phyloP scores from a whole-genome alignment of 2,329 filamentous ascomycete species.

The Nigrospora oryzae region DNA sequence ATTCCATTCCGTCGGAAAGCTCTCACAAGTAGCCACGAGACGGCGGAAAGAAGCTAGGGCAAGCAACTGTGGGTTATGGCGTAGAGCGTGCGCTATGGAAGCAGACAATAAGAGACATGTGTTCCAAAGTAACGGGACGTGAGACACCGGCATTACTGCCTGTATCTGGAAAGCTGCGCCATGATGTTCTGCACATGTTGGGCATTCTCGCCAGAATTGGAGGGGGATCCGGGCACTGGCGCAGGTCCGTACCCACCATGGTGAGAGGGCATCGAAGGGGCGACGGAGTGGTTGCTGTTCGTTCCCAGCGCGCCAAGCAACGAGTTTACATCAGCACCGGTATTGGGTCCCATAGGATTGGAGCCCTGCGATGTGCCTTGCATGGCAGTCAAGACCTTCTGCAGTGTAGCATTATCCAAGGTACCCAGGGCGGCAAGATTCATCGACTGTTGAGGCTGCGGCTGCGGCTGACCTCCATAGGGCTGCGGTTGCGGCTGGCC shows the following conservation, averaged over 20 bases:
- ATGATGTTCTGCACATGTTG: slow-evolving; percentile 65
- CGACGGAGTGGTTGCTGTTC: slow-evolving; percentile 16
- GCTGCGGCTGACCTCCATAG: slow-evolving; percentile 9
- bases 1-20: no score
- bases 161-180: slow-evolving; percentile 60
- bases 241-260: slow-evolving; percentile 20
- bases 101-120: no score
- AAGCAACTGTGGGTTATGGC: no score
- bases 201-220: slow-evolving; percentile 27
- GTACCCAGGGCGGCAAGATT: slow-evolving; percentile 14
- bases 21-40: no score
- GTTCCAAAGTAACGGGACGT: no score
- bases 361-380: slow-evolving; percentile 9
- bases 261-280: slow-evolving; percentile 12
- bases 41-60: no score
- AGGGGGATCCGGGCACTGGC: slow-evolving; percentile 11
- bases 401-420: slow-evolving; percentile 22
- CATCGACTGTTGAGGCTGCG: slow-evolving; percentile 7
- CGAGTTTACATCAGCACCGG: slow-evolving; percentile 15
- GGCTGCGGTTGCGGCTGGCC: no score
- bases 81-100: no score
- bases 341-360: slow-evolving; percentile 16
- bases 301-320: slow-evolving; percentile 18
- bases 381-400: slow-evolving; percentile 23
- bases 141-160: slow-evolving; percentile 31